These are phyloP conservation scores for Pichia cabralensis DNA, from an alignment of 805 yeast genomes.

Conservation along the genomic window DNA sequence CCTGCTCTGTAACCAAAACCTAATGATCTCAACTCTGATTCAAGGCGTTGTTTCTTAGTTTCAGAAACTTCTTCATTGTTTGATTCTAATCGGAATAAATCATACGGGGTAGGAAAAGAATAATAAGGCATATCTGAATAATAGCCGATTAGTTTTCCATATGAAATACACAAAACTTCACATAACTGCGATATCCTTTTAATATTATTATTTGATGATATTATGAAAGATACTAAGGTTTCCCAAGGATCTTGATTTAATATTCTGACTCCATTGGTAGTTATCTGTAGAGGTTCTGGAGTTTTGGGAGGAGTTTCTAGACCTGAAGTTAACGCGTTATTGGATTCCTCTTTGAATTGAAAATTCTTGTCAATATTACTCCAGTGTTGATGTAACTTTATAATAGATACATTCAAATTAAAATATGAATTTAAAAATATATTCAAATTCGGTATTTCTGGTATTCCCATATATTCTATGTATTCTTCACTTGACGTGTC, in stretches of 20 bases:
- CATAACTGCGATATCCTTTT: slow-evolving; percentile 92
- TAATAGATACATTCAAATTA: slow-evolving; percentile 48
- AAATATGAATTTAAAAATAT: slow-evolving; percentile 63
- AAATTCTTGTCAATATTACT: slow-evolving; percentile 41
- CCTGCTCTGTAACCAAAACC: slow-evolving; percentile 92
- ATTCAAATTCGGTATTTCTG: too few species aligned
- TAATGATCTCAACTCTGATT: slow-evolving; percentile 31
- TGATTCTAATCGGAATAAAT: slow-evolving; percentile 23
- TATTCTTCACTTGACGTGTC: slow-evolving; percentile 12
- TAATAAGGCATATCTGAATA: slow-evolving; percentile 49
- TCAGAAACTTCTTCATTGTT: neutral
- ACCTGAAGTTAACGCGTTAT: neutral
- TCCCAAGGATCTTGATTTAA: slow-evolving; percentile 97
- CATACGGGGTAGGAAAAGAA: slow-evolving; percentile 64
- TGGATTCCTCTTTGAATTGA: slow-evolving; percentile 11
- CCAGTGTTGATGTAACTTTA: slow-evolving; percentile 55
- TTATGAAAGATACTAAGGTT: slow-evolving; percentile 77
- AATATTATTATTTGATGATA: slow-evolving; percentile 93
- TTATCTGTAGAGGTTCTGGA: slow-evolving; percentile 11
- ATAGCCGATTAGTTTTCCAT: slow-evolving; percentile 51
- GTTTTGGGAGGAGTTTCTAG: slow-evolving; percentile 1
- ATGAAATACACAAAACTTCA: slow-evolving; percentile 58
- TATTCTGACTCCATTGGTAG: slow-evolving; percentile 55
- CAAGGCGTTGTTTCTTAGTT: slow-evolving; percentile 11
- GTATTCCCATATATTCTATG: slow-evolving; percentile 24